These are phyloP conservation scores for Magnusiomyces magnusii DNA, from an alignment of 1,139 yeast genomes.

Conservation along the genomic window DNA sequence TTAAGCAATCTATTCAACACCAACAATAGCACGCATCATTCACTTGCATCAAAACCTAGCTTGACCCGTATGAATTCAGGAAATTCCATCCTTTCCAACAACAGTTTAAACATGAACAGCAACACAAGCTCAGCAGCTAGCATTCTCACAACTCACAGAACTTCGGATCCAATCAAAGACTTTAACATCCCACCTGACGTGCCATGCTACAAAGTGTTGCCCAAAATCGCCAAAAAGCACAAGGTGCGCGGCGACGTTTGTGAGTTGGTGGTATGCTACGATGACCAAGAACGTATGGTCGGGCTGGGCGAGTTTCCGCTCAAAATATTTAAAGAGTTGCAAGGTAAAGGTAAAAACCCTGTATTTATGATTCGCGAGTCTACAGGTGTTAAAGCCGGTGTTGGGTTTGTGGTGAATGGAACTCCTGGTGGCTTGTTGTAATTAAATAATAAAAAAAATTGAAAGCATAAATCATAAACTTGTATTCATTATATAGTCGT, in stretches of 20 bases:
- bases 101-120: neutral
- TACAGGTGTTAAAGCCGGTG: constrained; percentile 38
- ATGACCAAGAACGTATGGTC: constrained; percentile 79
- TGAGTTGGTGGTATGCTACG: constrained; percentile 83
- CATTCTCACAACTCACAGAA: neutral
- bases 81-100: neutral
- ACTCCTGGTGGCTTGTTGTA: constrained; percentile 34
- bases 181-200: constrained; percentile 44
- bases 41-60: neutral
- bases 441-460: neutral
- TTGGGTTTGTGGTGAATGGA: constrained; percentile 29
- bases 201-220: constrained; percentile 81
- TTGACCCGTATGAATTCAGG: neutral
- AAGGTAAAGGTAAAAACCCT: constrained; percentile 82
- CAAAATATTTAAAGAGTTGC: constrained; percentile 76
- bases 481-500: too few species aligned
- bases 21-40: neutral
- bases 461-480: too few species aligned
- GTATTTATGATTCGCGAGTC: constrained; percentile 87
- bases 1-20: neutral
- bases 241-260: constrained; percentile 72
- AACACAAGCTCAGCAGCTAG: neutral
- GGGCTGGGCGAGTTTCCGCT: constrained; percentile 87
- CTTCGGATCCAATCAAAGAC: constrained; percentile 8
- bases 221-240: constrained; percentile 84